Evolutionary conservation across 345 rosid genomes (phyloP), one percentile per base, ranked within the genome.

Genomic region (Gossypium mustelinum): DNA sequence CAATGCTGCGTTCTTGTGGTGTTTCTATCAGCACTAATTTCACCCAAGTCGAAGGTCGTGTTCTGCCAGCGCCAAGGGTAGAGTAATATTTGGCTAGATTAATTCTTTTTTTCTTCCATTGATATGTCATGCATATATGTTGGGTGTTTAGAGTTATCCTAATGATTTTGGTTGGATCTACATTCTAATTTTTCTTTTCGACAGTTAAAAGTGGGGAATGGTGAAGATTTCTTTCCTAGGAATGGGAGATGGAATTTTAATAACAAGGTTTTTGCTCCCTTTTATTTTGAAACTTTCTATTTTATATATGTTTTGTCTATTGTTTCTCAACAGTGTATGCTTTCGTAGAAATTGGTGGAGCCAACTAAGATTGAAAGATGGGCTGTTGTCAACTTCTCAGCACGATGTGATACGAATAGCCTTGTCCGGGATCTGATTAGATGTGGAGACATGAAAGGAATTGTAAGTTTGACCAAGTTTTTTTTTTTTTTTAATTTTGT

Each of bases 201-300:
- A 55, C 89, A 95, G 99, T 85, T 95, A 75, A 91, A 88, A 82
- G 85, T 86, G 29, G 99, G 99, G 45, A 90, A 91, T 4, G 98
- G 99, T 20, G 93, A 88, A 59, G 92, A 92, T 70, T 85, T 93
- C 61, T 75, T 75, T 45, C 96, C 98, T 16, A 85, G 91, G 22
- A 89, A 88, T 73, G 99, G 98, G 18, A 84, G 97, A 52, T 95
- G 99, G 98, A 95, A 93, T 81, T 91, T 93, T 56, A 93, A 91
- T 69, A 87, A 88, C 11, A 95, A 93, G 96, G 99, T 95, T 51
- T 16, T 58, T 43, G 24, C 68, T 27, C 58, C 14, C 6, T 70
- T n/a, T 67, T 25, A 0, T 73, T 57, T 17, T 41, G 22, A 8
- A 52, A 7, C 55, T 67, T 48, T 68, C 54, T 7, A 48, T 6